Base-by-base conservation (phyloP, 306 rosid species). In the Argentina anserina region DNA sequence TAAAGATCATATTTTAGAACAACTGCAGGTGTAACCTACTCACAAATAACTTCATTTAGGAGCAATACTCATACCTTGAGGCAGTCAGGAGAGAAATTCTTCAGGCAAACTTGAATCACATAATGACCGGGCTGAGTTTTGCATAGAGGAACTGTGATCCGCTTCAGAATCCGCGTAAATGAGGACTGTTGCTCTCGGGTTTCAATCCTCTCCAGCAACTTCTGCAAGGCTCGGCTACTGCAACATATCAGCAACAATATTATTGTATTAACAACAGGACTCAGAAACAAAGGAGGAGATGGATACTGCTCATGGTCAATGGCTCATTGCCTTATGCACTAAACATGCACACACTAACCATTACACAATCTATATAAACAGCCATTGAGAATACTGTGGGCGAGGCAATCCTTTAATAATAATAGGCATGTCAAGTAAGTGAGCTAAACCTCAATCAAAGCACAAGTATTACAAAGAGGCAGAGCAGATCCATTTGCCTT, bases 191-290 rank as follows among this genome's bases (percentile, higher is more conserved):
- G 73, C 23, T 0, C 6, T 5, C 21, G 55, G 17, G 14, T 26
- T 5, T 5, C 26, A 0, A 79, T 17, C 4, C 59, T 28, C 42
- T 33, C 33, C 14, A 84, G 1, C 58, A 89, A 63, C n/a, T 25
- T 75, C 61, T 79, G 83, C n/a, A 82, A 9, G 49, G 59, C 84
- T 25, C 77, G 28, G 45, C 69, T 65, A 34, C 90, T 86, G 76
- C 66, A 76, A 0, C 66, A 49, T 53, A 5, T 52, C 9, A 34
- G n/a, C 28, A 34, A 33, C 47, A 36, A 36, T 37, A 47, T 14
- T 17, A 18, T 25, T 20, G 20, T 5, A 65, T 3, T 37, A 37
- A 1, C 41, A 37, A 5, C 41, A 37, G 5, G 7, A 4, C 6
- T 37, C 41, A 37, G 41, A 37, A 9, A 37, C 6, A 37, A 37